Evolutionary conservation across 441 rosid species (phyloP), one percentile per base, ranked within the genome.

Genomic region (Jatropha multifida): DNA sequence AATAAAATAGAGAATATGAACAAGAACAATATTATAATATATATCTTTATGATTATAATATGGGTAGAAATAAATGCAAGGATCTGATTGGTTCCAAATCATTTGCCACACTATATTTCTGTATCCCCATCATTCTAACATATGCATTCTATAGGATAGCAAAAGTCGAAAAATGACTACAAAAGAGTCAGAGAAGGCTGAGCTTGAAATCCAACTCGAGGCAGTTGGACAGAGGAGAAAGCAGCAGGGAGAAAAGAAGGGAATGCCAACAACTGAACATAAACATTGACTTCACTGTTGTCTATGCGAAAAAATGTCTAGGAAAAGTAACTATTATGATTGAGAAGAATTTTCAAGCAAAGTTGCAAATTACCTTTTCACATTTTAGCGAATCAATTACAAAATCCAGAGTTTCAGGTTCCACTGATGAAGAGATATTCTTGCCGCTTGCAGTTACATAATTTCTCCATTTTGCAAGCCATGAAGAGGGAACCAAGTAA

Each of bases 401-500:
- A 77, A 75, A 81, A 81, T 85, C 88, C 67, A 96, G 89, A 82
- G 76, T 74, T 79, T 91, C 96, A 84, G 99, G 98, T 80, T 89
- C 90, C 79, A 70, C 63, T 26, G 83, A 83, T 69, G 91, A 85
- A 71, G 94, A 86, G 77, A 73, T 72, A 82, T 81, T 90, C 89
- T 94, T 96, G 64, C 97, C 91, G 78, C 86, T 87, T 74, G 89
- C 81, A 89, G 78, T 87, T 65, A 94, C 84, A 78, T 90, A 96
- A 84, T 79, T 89, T 84, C 93, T 94, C 99, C 99, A 96, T 65
- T 80, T 88, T 79, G 86, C 79, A 76, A 96, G 86, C 99, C 99
- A 96, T 9, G 83, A 79, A 49, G 98, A 87, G 62, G 99, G 96
- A 74, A 96, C 83, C 85, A 96, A 81, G 84, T 86, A 94, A 82